A percentile compares a stretch with the other conserved stretches of the same genome.
These are phyloP conservation scores for Nannizziopsis barbatae DNA, from an alignment of 2,329 filamentous ascomycete species.

Conservation along the genomic window DNA sequence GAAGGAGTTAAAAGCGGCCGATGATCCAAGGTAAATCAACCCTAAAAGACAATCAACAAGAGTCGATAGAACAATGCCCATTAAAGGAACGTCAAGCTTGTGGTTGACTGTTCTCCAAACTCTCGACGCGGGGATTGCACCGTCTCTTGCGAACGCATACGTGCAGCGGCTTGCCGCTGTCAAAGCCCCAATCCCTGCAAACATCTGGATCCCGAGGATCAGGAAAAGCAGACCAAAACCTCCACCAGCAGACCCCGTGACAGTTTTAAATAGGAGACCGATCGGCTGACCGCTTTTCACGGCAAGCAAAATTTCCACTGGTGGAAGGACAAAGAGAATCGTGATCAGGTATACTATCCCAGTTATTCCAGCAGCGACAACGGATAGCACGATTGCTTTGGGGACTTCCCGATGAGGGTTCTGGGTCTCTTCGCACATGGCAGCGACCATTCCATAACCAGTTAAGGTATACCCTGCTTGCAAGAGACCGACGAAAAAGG, in stretches of 20 bases:
- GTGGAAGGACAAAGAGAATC: constrained; percentile 63
- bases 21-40: constrained; percentile 67
- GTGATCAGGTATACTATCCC: constrained; percentile 59
- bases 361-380: constrained; percentile 55
- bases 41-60: constrained; percentile 59
- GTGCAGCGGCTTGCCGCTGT: constrained; percentile 65
- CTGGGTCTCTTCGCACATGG: constrained; percentile 64
- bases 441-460: constrained; percentile 58
- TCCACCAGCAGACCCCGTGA: constrained; percentile 59
- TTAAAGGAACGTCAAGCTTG: constrained; percentile 57
- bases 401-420: constrained; percentile 58
- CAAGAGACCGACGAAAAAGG: constrained; percentile 59
- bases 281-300: constrained; percentile 66
- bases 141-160: constrained; percentile 65
- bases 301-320: constrained; percentile 50
- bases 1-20: constrained; percentile 67
- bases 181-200: constrained; percentile 62
- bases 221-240: constrained; percentile 67
- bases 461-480: constrained; percentile 46
- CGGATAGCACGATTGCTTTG: constrained; percentile 58
- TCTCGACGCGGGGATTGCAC: constrained; percentile 58
- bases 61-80: constrained; percentile 57
- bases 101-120: constrained; percentile 57
- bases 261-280: constrained; percentile 62
- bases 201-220: constrained; percentile 64